phyloP scores from a whole-genome alignment of 176 grass and related monocot species.

The Triticum aestivum region DNA sequence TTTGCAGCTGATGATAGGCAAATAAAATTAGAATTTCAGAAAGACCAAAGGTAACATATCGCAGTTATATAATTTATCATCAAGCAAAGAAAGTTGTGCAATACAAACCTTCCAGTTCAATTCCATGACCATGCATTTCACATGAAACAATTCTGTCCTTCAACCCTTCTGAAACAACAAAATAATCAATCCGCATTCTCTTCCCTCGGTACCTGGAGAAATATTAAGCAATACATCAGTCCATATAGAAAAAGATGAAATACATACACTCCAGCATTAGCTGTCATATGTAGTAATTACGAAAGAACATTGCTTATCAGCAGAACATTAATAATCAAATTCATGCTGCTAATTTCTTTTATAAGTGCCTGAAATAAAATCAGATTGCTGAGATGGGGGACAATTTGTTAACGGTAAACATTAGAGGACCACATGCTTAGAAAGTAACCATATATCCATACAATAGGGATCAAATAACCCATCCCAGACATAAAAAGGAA shows the following conservation, averaged over 20 bases:
- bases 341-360: not conserved
- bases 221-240: constrained; percentile 23
- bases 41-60: not conserved
- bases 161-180: constrained; percentile 63
- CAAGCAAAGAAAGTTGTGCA: not conserved
- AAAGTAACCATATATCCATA: not conserved
- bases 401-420: not conserved
- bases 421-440: constrained; percentile 1
- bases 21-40: constrained; percentile 6
- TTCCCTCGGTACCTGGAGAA: constrained; percentile 78
- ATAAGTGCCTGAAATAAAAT: constrained; percentile 18
- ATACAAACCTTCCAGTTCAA: constrained; percentile 86
- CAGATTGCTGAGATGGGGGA: not conserved
- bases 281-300: constrained; percentile 1
- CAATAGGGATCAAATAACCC: not conserved
- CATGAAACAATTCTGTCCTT: constrained; percentile 73
- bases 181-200: constrained; percentile 98
- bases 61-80: not conserved
- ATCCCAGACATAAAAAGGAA: constrained; percentile 3
- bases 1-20: not conserved
- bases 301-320: constrained; percentile 18
- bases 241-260: not conserved
- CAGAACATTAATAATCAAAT: constrained; percentile 10
- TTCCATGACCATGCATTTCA: constrained; percentile 87
- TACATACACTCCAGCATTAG: not conserved